Base-by-base conservation (phyloP, 2,329 filamentous ascomycete genomes). In the Chalaropsis thielavioides region DNA sequence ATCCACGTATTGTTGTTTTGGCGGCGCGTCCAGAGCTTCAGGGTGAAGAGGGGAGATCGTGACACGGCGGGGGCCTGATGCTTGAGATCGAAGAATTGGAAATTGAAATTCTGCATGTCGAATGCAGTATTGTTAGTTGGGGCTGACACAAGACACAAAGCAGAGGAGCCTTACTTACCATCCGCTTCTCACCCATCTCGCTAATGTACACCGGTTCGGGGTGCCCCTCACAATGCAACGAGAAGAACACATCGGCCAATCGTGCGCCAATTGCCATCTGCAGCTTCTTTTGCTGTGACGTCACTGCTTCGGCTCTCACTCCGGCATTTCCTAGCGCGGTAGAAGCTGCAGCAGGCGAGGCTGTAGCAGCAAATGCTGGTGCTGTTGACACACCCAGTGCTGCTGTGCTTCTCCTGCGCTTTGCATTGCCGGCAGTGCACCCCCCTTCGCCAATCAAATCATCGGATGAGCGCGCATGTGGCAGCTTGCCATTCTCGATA, bases 211-310 rank as follows among this genome's bases (percentile, higher is more conserved):
- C 76, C 0, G 92, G 91, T 17, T 90, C 86, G 59, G 80, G 75
- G 62, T 84, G 75, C 2, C 76, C 82, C 0, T 82, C 77, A 19
- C 54, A 51, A 73, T 96, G 92, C 62, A 96, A 73, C 2, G 90
- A 89, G 74, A 95, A 94, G 80, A 95, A 96, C 17, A 87, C 85
- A 75, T 96, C 88, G n/a, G 87, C 90, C 35, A 88, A 83, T 7
- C 89, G 81, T 69, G 86, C 81, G 73, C 94, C 88, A 41, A 86
- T 82, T 8, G 87, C 83, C 70, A 85, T 81, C 72, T 91, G 87
- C 63, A 94, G 76, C 71, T 83, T 85, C 72, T 83, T 83, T 76
- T 92, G 89, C 64, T 88, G 72, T n/a, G 76, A 76, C 19, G 76
- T 66, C 3, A 76, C 76, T 43, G 70, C 76, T 15, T 73, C 72